Evolutionary conservation across 2,329 filamentous ascomycete genomes (phyloP), one percentile per base, ranked within the genome.

Genomic region (Clonostachys chloroleuca): DNA sequence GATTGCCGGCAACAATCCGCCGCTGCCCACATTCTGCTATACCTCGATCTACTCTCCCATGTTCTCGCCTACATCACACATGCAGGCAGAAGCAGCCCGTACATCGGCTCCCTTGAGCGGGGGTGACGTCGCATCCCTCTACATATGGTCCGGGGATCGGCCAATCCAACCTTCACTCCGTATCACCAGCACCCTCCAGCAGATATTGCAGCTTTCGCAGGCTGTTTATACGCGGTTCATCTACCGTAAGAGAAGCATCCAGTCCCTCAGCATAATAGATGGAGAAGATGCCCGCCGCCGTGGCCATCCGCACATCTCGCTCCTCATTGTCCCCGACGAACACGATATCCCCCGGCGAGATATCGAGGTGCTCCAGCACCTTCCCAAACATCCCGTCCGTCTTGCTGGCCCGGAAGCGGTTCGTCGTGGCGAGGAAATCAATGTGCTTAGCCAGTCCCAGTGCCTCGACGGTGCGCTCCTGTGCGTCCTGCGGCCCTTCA

Each of bases 401-500:
- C 43, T 65, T 65, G 18, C 60, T 48, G 1, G 57, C 51, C 3
- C 53, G 43, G 33, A 66, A 66, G 6, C 40, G 49, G 33, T 63
- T 66, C 4, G 61, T 62, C 1, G 61, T 65, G 5, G 57, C 59
- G 1, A 66, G 51, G n/a, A 59, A 58, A 40, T 66, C 59, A 10
- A 65, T 44, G 44, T 61, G 52, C 5, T 41, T 33, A 0, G 43
- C 48, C 10, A 66, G 54, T 1, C 58, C 57, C 0, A 60, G 46
- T 16, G 60, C 52, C 13, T 54, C 42, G 1, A 73, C 40, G 0
- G 73, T 72, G 54, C 71, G 66, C 50, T 70, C 60, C 46, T 77
- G 73, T 3, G 70, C 65, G 54, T 76, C 73, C 37, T 70, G 63
- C 0, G 70, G 73, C 0, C 73, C 72, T 51, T 77, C 73, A 0